Base-by-base conservation (phyloP, 345 rosid species). In the Eucalyptus erythrocorys region DNA sequence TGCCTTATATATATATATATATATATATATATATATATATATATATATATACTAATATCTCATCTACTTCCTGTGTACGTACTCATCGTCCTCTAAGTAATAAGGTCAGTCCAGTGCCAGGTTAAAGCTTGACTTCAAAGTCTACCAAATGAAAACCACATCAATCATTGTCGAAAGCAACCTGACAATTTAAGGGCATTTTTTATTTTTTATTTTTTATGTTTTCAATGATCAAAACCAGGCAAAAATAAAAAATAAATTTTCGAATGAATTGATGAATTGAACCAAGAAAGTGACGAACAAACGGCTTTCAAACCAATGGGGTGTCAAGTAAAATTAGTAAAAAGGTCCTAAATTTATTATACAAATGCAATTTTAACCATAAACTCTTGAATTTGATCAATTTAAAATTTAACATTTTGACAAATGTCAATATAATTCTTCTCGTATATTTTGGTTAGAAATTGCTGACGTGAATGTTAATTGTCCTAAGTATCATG, bases 381-480 rank as follows among this genome's bases (percentile, higher is more conserved):
- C 61, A 9, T 24, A 24, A 55, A 55, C 5, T 24, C 27, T 55
- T 55, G 6, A 55, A 55, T 55, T 55, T 55, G 61, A 24, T 9
- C 1, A 55, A 55, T 55, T 55, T 55, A 55, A 55, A 4, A 22
- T 13, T 4, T 55, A 55, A 55, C 61, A 55, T 55, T 10, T 55
- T 55, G 30, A 55, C 61, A 55, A 55, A 55, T 55, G 1, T 2
- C 61, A 55, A 55, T 55, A 22, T 55, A 10, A 13, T 55, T 55
- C 61, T 55, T 55, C 3, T 24, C 0, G 30, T 6, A 55, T 10
- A 55, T 55, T 24, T 55, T 24, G 6, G 0, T 22, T 0, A 0
- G 3, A 0, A 55, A 24, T 24, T 0, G 3, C 13, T 55, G 0
- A 24, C 1, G 1, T 55, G 6, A 55, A 24, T 1, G 1, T 24